Evolutionary conservation across 805 yeast genomes (phyloP).

Genomic region (Suhomyces sp.): DNA sequence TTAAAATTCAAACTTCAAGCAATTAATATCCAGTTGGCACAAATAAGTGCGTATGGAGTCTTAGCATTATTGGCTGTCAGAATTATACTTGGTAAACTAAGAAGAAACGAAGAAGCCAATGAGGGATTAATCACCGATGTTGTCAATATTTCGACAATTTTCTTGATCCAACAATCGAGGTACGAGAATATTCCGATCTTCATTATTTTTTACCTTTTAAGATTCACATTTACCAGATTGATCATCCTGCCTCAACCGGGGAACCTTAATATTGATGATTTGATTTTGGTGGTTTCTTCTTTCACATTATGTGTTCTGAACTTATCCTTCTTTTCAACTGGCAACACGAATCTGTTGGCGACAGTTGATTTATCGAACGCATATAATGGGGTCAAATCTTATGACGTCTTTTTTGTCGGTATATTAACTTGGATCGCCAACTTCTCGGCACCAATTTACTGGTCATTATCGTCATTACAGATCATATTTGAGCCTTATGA

Average conservation of each 20-base stretch:
- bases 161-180: constrained; percentile 56
- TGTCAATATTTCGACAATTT: constrained; percentile 34
- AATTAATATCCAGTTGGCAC: constrained; percentile 26
- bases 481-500: constrained; percentile 35
- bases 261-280: constrained; percentile 15
- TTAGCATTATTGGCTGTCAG: constrained; percentile 32
- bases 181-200: constrained; percentile 57
- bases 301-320: constrained; percentile 62
- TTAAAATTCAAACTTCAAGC: constrained; percentile 20
- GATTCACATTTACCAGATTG: constrained; percentile 17
- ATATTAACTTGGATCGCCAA: constrained; percentile 77
- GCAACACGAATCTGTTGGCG: constrained; percentile 89
- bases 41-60: constrained; percentile 24
- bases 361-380: constrained; percentile 89
- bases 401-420: constrained; percentile 71
- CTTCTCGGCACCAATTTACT: constrained; percentile 81
- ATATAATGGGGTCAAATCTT: constrained; percentile 80
- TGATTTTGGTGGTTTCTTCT: constrained; percentile 25
- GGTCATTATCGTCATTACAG: constrained; percentile 57
- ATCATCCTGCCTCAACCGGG: constrained; percentile 8
- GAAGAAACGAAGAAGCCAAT: constrained; percentile 20
- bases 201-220: constrained; percentile 34
- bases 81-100: constrained; percentile 21
- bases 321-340: constrained; percentile 79
- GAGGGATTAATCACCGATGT: constrained; percentile 35